These are phyloP conservation scores for Penicillium cosmopolitanum DNA, from an alignment of 495 filamentous ascomycete species.

Conservation along the genomic window DNA sequence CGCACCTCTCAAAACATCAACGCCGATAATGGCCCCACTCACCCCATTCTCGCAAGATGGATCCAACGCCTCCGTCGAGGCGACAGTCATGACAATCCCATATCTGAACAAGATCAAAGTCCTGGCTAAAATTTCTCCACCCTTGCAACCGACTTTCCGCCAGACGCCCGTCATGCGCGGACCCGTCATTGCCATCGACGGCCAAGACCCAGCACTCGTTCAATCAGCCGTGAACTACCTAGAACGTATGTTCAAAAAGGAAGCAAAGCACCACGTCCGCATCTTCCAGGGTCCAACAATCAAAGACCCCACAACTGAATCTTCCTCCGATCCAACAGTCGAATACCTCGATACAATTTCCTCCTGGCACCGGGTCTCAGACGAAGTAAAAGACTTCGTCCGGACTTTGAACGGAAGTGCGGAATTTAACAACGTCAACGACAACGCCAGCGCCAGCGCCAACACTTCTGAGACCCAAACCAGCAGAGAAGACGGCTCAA, in stretches of 20 bases:
- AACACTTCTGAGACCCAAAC: too few relatives aligned
- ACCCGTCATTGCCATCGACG: conserved; percentile 82
- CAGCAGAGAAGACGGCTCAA: conserved; percentile 16
- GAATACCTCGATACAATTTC: conserved; percentile 72
- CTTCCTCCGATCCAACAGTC: conserved; percentile 52
- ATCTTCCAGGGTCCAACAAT: conserved; percentile 55
- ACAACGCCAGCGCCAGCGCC: too few relatives aligned
- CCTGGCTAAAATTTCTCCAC: conserved; percentile 68
- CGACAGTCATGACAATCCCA: conserved; percentile 75
- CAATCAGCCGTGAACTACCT: conserved; percentile 63
- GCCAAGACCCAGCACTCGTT: conserved; percentile 59
- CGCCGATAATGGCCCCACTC: conserved; percentile 31
- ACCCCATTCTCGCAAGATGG: conserved; percentile 36
- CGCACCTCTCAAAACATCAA: conserved; percentile 50
- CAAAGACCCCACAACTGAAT: conserved; percentile 27
- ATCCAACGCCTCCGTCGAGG: conserved; percentile 54
- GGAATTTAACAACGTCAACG: too few relatives aligned
- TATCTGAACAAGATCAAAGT: conserved; percentile 71
- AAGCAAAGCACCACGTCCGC: conserved; percentile 60
- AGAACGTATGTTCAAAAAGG: conserved; percentile 58
- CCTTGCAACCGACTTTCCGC: conserved; percentile 51
- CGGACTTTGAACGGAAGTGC: conserved; percentile 35
- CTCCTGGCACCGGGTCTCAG: conserved; percentile 71
- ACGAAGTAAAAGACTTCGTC: conserved; percentile 67
- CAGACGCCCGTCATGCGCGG: conserved; percentile 60